These are phyloP conservation scores for Pseudogymnoascus sp. DNA, from an alignment of 2,329 filamentous ascomycete species.

Conservation along the genomic window DNA sequence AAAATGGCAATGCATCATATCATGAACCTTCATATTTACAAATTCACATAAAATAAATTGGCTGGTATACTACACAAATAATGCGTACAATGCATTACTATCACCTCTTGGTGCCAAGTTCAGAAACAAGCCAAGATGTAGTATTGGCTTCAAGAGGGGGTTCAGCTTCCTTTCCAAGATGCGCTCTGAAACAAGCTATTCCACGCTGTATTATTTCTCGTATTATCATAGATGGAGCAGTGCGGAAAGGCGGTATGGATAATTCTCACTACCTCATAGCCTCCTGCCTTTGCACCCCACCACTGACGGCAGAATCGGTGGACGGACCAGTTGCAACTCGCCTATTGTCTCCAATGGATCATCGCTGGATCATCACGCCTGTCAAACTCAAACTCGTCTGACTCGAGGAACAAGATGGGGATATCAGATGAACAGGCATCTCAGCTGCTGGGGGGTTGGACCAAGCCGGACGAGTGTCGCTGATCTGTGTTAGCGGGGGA, in stretches of 20 bases:
- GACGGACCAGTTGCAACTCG: not conserved
- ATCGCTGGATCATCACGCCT: slow-evolving; percentile 4
- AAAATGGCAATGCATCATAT: not conserved
- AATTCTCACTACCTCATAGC: not conserved
- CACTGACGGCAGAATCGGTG: not conserved
- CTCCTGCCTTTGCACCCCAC: not conserved
- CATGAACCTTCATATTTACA: not conserved
- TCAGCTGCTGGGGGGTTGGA: not conserved
- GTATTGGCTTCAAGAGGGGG: not conserved
- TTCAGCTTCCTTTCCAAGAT: not conserved
- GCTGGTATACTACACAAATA: not conserved
- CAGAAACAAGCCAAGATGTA: not conserved
- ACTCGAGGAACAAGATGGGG: not conserved
- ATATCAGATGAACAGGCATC: slow-evolving; percentile 7
- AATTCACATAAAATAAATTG: not conserved
- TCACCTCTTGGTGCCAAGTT: not conserved
- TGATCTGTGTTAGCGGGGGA: not conserved
- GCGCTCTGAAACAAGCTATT: not conserved
- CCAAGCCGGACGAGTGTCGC: not conserved
- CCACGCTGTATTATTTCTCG: not conserved
- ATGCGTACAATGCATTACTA: not conserved
- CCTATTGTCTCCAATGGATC: not conserved
- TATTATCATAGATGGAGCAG: not conserved
- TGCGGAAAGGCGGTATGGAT: not conserved
- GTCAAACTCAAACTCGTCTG: not conserved